Conservation (phyloP, 2,329 filamentous ascomycete genomes). For the Thermoascus crustaceus region DNA sequence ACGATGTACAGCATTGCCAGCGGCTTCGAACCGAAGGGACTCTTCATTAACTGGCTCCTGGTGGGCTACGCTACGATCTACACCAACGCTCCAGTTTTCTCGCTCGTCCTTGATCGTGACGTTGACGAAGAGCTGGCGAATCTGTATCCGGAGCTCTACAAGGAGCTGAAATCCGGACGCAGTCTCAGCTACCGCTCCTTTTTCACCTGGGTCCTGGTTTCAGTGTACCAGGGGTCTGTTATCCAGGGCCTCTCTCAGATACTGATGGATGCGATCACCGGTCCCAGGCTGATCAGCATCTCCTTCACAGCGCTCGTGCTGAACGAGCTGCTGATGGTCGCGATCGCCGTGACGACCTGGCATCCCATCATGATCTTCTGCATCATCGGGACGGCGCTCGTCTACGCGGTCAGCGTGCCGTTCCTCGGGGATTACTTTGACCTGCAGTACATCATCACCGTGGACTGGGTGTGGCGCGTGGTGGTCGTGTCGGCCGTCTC, state of each 20-base stretch:
- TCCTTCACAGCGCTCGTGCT: constrained; percentile 86
- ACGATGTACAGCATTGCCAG: constrained; percentile 95
- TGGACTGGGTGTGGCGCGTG: constrained; percentile 84
- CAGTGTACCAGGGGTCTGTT: constrained; percentile 87
- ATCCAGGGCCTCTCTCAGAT: constrained; percentile 93
- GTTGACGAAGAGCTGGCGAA: constrained; percentile 91
- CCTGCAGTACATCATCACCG: constrained; percentile 64
- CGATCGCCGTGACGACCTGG: constrained; percentile 94
- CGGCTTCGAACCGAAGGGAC: constrained; percentile 82
- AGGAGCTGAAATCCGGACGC: constrained; percentile 83
- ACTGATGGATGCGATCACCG: constrained; percentile 63
- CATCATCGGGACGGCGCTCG: constrained; percentile 69
- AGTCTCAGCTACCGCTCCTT: constrained; percentile 89
- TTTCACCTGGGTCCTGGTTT: constrained; percentile 92
- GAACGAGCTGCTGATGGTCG: constrained; percentile 96
- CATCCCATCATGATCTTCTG: constrained; percentile 83
- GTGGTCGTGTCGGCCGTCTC: constrained; percentile 70
- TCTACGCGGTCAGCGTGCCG: constrained; percentile 77
- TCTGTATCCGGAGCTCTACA: constrained; percentile 94
- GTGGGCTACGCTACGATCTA: constrained; percentile 96
- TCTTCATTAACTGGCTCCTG: constrained; percentile 95
- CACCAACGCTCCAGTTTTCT: constrained; percentile 87
- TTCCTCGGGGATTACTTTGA: constrained; percentile 90
- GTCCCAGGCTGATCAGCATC: constrained; percentile 71
- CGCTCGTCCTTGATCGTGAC: constrained; percentile 86